These are phyloP conservation scores for Cicer cuneatum DNA, from an alignment of 306 rosid genomes.

Conservation along the genomic window DNA sequence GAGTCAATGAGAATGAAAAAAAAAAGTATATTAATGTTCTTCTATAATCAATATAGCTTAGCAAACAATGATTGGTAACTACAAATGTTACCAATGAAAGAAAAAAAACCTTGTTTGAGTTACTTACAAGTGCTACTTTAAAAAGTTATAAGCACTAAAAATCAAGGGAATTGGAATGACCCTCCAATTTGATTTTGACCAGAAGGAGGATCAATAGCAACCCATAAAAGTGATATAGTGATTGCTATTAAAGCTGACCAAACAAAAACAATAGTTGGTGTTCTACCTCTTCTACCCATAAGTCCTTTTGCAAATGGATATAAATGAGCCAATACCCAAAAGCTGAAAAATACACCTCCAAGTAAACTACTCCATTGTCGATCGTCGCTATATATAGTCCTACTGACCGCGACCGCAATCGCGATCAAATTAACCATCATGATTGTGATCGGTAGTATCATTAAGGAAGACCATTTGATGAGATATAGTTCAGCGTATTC, in stretches of 20 bases:
- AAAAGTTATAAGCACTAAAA: slow-evolving; percentile 33
- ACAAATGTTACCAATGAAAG: slow-evolving; percentile 29
- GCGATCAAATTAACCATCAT: slow-evolving; percentile 73
- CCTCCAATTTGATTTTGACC: slow-evolving; percentile 67
- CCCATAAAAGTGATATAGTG: slow-evolving; percentile 80
- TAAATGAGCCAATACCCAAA: slow-evolving; percentile 77
- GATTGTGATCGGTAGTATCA: slow-evolving; percentile 75
- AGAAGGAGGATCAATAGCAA: slow-evolving; percentile 74
- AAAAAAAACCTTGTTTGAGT: slow-evolving; percentile 33
- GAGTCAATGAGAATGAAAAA: neutral
- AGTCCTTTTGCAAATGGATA: slow-evolving; percentile 86
- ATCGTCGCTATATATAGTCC: slow-evolving; percentile 61
- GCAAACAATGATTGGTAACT: slow-evolving; percentile 40
- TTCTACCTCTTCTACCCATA: slow-evolving; percentile 73
- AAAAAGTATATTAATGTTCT: slow-evolving; percentile 26
- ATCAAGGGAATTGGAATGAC: slow-evolving; percentile 70
- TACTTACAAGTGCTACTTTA: slow-evolving; percentile 50
- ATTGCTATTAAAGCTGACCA: slow-evolving; percentile 81
- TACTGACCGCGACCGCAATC: slow-evolving; percentile 58
- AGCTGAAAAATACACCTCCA: slow-evolving; percentile 79
- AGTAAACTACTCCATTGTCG: slow-evolving; percentile 67
- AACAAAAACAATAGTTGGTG: slow-evolving; percentile 77
- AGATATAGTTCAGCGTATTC: slow-evolving; percentile 65
- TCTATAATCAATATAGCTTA: slow-evolving; percentile 34
- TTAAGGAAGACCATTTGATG: slow-evolving; percentile 70